These are phyloP conservation scores for Ogataea sp. DNA, from an alignment of 805 yeast species.

Conservation along the genomic window DNA sequence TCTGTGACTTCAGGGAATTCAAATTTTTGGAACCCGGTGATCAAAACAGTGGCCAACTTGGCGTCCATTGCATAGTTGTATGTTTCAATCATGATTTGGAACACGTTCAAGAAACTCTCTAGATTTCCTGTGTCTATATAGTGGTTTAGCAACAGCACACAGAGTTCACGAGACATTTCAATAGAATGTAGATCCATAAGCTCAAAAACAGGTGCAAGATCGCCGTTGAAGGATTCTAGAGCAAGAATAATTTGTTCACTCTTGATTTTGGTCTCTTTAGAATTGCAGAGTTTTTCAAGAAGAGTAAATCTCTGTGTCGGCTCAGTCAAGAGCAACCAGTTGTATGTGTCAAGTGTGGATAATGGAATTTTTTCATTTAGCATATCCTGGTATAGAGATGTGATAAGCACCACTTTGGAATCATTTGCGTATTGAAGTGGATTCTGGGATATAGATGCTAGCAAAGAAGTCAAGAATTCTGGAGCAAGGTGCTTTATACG, in stretches of 20 bases:
- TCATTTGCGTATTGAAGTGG: too few species aligned
- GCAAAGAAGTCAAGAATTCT: too few species aligned
- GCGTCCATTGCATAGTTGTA: neutral
- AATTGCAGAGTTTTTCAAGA: too few species aligned
- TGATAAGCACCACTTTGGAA: too few species aligned
- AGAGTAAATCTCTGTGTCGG: too few species aligned
- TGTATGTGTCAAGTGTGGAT: conserved; percentile 8
- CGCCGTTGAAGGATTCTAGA: too few species aligned
- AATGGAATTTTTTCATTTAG: conserved; percentile 1
- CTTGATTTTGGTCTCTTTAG: too few species aligned
- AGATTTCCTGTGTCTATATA: neutral
- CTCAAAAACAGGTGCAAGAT: too few species aligned
- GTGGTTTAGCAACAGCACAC: neutral
- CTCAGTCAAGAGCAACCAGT: conserved; percentile 1
- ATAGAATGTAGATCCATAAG: too few species aligned
- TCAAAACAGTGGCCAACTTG: neutral
- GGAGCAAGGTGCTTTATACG: too few species aligned
- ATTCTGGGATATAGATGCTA: too few species aligned
- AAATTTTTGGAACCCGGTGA: neutral
- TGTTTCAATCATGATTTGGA: neutral
- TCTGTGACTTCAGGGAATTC: neutral
- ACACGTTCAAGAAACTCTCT: neutral
- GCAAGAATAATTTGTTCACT: too few species aligned
- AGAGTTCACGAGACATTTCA: neutral
- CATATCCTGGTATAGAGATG: conserved; percentile 3